Evolutionary conservation across 176 grass and related monocot species (phyloP), one percentile per base, ranked within the genome.

Genomic region (Triticum monococcum): DNA sequence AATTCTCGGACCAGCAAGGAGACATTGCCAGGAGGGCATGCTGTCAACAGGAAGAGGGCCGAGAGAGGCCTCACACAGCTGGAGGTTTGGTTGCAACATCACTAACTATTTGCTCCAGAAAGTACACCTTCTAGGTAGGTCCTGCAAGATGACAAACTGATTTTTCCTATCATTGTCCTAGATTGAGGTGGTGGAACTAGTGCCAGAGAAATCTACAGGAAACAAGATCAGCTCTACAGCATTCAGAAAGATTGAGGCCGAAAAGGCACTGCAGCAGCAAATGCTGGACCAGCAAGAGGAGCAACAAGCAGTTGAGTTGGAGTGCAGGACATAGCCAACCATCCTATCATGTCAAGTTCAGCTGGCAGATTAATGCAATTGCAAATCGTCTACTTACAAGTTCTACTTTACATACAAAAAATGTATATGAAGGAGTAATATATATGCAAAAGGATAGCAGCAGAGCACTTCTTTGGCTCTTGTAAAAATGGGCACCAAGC

Each of bases 11-110:
- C 65, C 76, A 99, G 97, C 81, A 96, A 96, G 89, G 97, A 99
- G 79, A 96, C 94, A 12, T 78, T 96, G 54, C 84, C 84, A 13
- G 97, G 94, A 79, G 97, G 94, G 13, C 77, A 83, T 24, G 88
- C 92, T 45, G 97, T 96, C 33, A 98, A 98, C 79, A 93, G 77
- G 72, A 99, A 92, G 84, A 92, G 97, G 64, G 94, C 90, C 52
- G 94, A 98, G 76, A 94, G 52, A 89, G 90, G 93, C 7, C 86
- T 95, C 72, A 85, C 82, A 22, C 86, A 91, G 46, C 85, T 98
- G 48, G 78, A 98, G 96, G 96, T 98, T 40, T 36, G 9, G 0
- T 68, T 30, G 5, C 26, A 62, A n/a, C 2, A 77, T 4, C 7
- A 22, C 22, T 41, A 61, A 9, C 26, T 33, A 26, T 81, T 12